These are phyloP conservation scores for Neurospora sp. DNA, from an alignment of 495 filamentous ascomycete species.

Conservation along the genomic window DNA sequence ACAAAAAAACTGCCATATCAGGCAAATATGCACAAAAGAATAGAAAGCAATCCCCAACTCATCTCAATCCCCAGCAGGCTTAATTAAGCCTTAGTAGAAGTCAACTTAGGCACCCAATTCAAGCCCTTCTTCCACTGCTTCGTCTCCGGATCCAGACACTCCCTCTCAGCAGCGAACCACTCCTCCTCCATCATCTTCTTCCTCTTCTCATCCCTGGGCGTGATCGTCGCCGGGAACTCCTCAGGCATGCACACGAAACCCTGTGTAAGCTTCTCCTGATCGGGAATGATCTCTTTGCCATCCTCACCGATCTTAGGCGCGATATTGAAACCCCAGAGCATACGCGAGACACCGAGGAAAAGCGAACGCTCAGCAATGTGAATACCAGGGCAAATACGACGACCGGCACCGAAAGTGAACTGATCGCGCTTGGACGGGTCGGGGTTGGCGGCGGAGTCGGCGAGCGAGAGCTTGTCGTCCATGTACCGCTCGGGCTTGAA, in stretches of 20 bases:
- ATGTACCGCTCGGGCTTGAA: constrained; percentile 25
- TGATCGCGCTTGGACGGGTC: constrained; percentile 31
- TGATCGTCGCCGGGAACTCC: constrained; percentile 26
- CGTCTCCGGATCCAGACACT: constrained; percentile 21
- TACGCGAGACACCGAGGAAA: constrained; percentile 38
- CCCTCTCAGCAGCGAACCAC: constrained; percentile 25
- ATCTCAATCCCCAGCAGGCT: neutral
- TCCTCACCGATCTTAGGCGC: constrained; percentile 17
- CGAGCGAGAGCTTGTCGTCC: constrained; percentile 16
- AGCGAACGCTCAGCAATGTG: constrained; percentile 48
- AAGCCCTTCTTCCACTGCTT: constrained; percentile 19
- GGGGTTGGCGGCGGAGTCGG: constrained; percentile 23
- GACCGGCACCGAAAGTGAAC: constrained; percentile 47
- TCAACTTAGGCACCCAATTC: neutral
- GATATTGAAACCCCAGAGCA: constrained; percentile 47
- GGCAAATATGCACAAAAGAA: neutral
- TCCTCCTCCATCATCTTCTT: constrained; percentile 19
- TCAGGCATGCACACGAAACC: constrained; percentile 35
- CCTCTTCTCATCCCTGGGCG: constrained; percentile 19
- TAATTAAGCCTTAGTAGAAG: neutral
- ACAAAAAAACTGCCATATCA: neutral
- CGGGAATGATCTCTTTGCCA: constrained; percentile 27
- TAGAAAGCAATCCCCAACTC: neutral
- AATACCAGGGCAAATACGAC: constrained; percentile 49
- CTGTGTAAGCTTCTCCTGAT: constrained; percentile 31